Evolutionary conservation across 345 rosid species (phyloP).

Genomic region (Rhodamnia rubescens): DNA sequence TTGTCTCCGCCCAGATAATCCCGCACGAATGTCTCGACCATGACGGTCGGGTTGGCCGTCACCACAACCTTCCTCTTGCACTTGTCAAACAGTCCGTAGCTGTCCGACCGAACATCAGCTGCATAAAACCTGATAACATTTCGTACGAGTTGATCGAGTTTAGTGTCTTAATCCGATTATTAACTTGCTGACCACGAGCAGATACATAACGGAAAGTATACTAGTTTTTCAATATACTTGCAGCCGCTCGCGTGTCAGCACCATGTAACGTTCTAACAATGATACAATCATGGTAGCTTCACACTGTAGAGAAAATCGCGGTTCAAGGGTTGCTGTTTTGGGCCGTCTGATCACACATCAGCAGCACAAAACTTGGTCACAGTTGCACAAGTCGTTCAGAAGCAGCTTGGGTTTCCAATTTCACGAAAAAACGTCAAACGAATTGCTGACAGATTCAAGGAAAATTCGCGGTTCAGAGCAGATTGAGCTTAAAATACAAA

Average conservation of each 20-base stretch:
- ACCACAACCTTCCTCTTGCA: slow-evolving; percentile 92
- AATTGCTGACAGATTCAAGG: not conserved
- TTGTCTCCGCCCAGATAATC: slow-evolving; percentile 82
- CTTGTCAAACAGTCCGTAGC: slow-evolving; percentile 65
- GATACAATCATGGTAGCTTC: not conserved
- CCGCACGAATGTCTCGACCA: slow-evolving; percentile 93
- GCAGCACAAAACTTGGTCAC: not conserved
- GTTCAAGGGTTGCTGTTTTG: not conserved
- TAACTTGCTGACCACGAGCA: not conserved
- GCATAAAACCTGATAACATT: slow-evolving; percentile 59
- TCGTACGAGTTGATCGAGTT: not conserved
- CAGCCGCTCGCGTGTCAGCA: not conserved
- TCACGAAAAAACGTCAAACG: not conserved
- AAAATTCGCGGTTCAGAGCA: not conserved
- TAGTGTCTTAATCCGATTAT: not conserved
- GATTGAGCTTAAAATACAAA: not conserved
- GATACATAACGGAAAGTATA: not conserved
- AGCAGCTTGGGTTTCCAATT: not conserved
- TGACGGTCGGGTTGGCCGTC: slow-evolving; percentile 79
- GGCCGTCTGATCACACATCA: not conserved
- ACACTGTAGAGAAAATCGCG: not conserved
- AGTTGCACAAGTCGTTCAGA: not conserved
- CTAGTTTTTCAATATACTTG: not conserved
- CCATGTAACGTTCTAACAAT: not conserved
- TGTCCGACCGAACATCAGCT: slow-evolving; percentile 76